Evolutionary conservation across 2,329 filamentous ascomycete species (phyloP), one percentile per base, ranked within the genome.

Genomic region (Microdochium nivale): DNA sequence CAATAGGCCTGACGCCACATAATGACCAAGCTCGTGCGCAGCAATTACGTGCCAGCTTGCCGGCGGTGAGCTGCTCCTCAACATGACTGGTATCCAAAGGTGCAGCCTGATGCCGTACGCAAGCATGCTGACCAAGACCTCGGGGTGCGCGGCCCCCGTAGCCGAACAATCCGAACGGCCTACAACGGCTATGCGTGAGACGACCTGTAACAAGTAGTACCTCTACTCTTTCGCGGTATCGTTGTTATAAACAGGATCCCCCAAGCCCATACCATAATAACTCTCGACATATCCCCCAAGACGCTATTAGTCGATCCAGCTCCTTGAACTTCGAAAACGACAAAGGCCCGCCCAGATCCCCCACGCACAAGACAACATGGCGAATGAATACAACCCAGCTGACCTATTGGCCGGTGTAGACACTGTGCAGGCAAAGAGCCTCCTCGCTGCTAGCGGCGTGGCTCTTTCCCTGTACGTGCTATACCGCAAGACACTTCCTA

Each of bases 401-500:
- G 13, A 44, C 8, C 9, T 11, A 5, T 19, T 44, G 40, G 40
- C 40, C 16, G 40, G 40, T 19, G 13, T 44, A 7, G 40, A 44
- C 21, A 24, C 40, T 19, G 16, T 44, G n/a, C 40, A 13, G 9
- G 40, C 14, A 16, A 44, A 44, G 40, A 44, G 21, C 8, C 21
- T 44, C 9, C 10, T 44, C 19, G 40, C 40, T 44, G 40, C 40
- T 19, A 21, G 24, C 7, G 46, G 24, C 24, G 24, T 30, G 7
- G 46, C 46, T 19, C 24, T 30, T 4, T 40, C 49, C 11, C 21
- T 51, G n/a, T 54, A 53, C 23, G 24, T 47, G 1, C 30, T 56
- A 3, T 57, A 57, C 37, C 51, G 52, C n/a, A 33, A 46, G 27
- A 43, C 50, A 9, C 53, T 56, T 8, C 54, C 55, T 3, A 54